phyloP scores from a whole-genome alignment of 805 yeast genomes.

The Sungouiozyma ichnusensis region DNA sequence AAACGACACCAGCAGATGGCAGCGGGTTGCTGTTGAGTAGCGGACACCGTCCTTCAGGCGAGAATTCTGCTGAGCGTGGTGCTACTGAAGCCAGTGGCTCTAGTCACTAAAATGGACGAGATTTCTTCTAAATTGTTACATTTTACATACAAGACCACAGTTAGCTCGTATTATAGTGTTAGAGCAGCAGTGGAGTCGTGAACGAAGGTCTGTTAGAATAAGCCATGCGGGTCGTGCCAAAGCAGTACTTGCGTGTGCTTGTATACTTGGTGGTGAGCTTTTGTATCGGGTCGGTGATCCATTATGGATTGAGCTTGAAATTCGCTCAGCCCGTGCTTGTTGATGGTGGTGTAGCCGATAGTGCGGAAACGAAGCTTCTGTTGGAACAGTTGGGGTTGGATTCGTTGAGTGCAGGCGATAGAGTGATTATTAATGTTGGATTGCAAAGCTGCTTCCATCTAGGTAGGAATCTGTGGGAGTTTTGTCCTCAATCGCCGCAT shows the following conservation, averaged over 20 bases:
- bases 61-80: neutral
- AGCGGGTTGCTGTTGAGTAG: conserved; percentile 17
- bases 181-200: too few relatives aligned
- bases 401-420: conserved; percentile 1
- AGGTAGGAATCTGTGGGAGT: conserved; percentile 5
- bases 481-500: neutral
- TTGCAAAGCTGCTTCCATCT: conserved; percentile 13
- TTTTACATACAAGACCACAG: too few relatives aligned
- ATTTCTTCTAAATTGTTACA: too few relatives aligned
- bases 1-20: conserved; percentile 5
- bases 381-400: neutral
- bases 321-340: too few relatives aligned
- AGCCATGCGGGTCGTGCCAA: neutral
- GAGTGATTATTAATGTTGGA: conserved; percentile 13
- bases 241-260: neutral
- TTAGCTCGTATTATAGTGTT: too few relatives aligned
- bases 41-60: conserved; percentile 17
- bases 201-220: too few relatives aligned
- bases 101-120: too few relatives aligned
- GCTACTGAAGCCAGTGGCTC: too few relatives aligned
- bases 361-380: too few relatives aligned
- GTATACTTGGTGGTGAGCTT: neutral
- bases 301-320: neutral
- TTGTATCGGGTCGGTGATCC: neutral
- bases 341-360: too few relatives aligned